Evolutionary conservation across 306 rosid genomes (phyloP), one percentile per base, ranked within the genome.

Genomic region (Rosa persica): DNA sequence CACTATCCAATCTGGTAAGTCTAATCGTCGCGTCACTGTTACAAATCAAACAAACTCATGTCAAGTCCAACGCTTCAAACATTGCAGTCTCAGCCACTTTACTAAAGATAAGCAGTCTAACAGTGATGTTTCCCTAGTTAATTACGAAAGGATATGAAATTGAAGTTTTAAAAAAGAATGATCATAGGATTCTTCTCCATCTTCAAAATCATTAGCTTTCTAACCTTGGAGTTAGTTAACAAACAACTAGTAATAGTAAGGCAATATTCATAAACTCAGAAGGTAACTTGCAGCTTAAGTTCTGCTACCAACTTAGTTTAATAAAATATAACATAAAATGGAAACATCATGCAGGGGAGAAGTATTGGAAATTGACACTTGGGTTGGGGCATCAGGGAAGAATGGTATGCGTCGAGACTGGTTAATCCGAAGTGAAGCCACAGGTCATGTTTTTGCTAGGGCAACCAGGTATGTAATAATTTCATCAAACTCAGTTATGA

Each of bases 331-430:
- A 61, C 20, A 27, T 23, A 58, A 58, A 0, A 22, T 61, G 17
- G 9, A 44, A 25, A 43, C 22, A 66, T 64, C 76, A 60, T 76
- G 72, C 90, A 92, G 98, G 98, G 97, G 97, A 58, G 98, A 92
- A 93, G 83, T 92, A 27, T 76, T 90, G 76, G 97, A 94, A 84
- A 89, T 94, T 51, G 97, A 94, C 60, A 90, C 98, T 52, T 94
- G 98, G 98, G 97, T 94, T 78, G 95, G 91, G 78, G 93, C 95
- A 51, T 92, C 98, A 2, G 98, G 97, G n/a, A 92, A 94, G 83
- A 92, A 94, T 81, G 98, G 98, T 62, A 92, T 94, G 97, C 78
- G 92, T 22, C 83, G 97, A 2, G 97, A 94, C 76, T 94, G 98
- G 98, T 77, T 89, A 7, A 85, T 94, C 75, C 88, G 91, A 89